Conservation (phyloP, 768 basidiomycete genomes). For the Amylocystis lapponica region DNA sequence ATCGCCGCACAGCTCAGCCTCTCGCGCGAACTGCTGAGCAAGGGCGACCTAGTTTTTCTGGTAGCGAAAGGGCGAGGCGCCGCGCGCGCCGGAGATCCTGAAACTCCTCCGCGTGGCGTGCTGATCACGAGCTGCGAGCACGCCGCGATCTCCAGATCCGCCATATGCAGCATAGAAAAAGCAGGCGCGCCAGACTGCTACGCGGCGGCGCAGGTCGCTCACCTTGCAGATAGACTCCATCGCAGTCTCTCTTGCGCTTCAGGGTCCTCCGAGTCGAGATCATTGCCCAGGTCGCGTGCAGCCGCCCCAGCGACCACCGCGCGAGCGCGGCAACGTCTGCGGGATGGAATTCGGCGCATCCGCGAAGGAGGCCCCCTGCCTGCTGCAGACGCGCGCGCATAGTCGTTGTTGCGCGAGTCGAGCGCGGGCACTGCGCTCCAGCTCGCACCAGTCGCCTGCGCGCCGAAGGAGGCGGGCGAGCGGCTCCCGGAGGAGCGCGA, state of each 20-base stretch:
- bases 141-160: constrained; percentile 89
- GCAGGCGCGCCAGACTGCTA: neutral
- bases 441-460: constrained; percentile 32
- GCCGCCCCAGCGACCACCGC: constrained; percentile 6
- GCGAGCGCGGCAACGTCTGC: constrained; percentile 5
- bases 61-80: constrained; percentile 70
- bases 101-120: constrained; percentile 78
- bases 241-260: constrained; percentile 56
- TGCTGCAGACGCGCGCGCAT: constrained; percentile 19
- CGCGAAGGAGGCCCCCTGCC: constrained; percentile 20
- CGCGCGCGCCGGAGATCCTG: constrained; percentile 77
- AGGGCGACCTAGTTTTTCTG: constrained; percentile 23
- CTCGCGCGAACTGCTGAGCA: constrained; percentile 13
- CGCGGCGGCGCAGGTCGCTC: constrained; percentile 1
- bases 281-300: constrained; percentile 8
- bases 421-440: constrained; percentile 36
- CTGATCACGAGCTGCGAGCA: constrained; percentile 83
- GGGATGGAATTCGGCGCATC: constrained; percentile 11
- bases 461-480: constrained; percentile 39
- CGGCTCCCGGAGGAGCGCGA: constrained; percentile 64
- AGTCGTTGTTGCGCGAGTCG: constrained; percentile 35
- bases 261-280: constrained; percentile 21
- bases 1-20: constrained; percentile 7
- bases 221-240: constrained; percentile 90
- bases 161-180: constrained; percentile 57